Percentiles rank a stretch among this genome's conserved stretches.
phyloP scores from a whole-genome alignment of 306 rosid genomes.

The Castanopsis chinensis region DNA sequence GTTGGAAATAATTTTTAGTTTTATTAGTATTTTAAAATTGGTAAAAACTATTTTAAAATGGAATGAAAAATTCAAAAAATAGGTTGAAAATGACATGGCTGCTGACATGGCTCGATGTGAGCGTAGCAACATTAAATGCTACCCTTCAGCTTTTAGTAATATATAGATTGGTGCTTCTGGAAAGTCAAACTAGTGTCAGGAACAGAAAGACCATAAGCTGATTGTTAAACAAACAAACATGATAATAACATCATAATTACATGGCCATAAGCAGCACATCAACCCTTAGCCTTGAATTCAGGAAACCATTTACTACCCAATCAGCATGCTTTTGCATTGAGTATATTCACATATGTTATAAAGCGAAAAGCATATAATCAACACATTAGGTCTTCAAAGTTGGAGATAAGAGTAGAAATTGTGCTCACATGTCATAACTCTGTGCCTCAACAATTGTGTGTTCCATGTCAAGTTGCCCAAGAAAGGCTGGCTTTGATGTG shows the following conservation, averaged over 20 bases:
- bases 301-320: neutral
- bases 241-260: too few relatives aligned
- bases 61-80: too few relatives aligned
- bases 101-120: too few relatives aligned
- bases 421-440: conserved; percentile 88
- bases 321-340: neutral
- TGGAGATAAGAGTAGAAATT: conserved; percentile 3
- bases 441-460: conserved; percentile 91
- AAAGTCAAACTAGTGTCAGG: neutral
- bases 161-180: neutral
- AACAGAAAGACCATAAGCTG: neutral
- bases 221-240: too few relatives aligned
- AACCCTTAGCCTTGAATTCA: neutral
- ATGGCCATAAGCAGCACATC: neutral
- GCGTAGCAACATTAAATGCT: too few relatives aligned
- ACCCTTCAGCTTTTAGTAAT: too few relatives aligned
- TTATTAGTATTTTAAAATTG: too few relatives aligned
- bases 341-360: neutral
- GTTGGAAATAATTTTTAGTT: too few relatives aligned
- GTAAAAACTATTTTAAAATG: too few relatives aligned
- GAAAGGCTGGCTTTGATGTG: conserved; percentile 93
- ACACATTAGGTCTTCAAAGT: neutral
- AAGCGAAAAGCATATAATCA: neutral
- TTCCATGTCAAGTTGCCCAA: conserved; percentile 96
- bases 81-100: too few relatives aligned